phyloP scores from a whole-genome alignment of 345 rosid genomes.

The Citrus cavaleriei region DNA sequence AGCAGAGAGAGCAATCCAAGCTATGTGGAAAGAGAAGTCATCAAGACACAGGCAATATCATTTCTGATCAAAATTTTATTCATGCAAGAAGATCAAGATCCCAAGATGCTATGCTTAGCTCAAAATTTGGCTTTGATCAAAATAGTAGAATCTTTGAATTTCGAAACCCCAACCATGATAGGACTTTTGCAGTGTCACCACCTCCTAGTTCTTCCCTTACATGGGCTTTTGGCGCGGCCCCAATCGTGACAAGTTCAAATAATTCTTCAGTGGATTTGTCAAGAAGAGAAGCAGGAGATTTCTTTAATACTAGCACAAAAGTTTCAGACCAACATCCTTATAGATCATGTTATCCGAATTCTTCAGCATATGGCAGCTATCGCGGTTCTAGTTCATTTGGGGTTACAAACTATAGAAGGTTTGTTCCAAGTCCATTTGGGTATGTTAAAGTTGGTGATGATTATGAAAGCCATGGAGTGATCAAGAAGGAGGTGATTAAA shows the following conservation, averaged over 20 bases:
- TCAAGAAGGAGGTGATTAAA: constrained; percentile 20
- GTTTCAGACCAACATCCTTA: constrained; percentile 19
- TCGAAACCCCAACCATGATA: constrained; percentile 27
- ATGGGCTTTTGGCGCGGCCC: constrained; percentile 25
- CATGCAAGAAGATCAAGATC: constrained; percentile 28
- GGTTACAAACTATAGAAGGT: constrained; percentile 24
- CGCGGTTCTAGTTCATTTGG: constrained; percentile 16
- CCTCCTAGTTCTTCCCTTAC: constrained; percentile 26
- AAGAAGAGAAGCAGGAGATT: constrained; percentile 26
- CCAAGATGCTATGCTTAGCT: constrained; percentile 20
- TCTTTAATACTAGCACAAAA: constrained; percentile 20
- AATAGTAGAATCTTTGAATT: constrained; percentile 29
- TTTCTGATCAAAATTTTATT: neutral
- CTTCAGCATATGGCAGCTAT: constrained; percentile 13
- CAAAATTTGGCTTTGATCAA: constrained; percentile 25
- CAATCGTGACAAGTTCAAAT: constrained; percentile 14
- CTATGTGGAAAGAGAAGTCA: constrained; percentile 33
- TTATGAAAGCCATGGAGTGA: constrained; percentile 12
- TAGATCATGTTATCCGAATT: constrained; percentile 18
- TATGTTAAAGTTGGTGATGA: constrained; percentile 23
- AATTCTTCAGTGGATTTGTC: constrained; percentile 25
- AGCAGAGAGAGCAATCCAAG: constrained; percentile 39
- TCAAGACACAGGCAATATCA: constrained; percentile 12
- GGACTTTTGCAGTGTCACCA: constrained; percentile 28
- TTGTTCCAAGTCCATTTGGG: constrained; percentile 39